Percentiles rank a stretch among this genome's conserved stretches.
Evolutionary conservation across 192 early-diverging fungal genomes (phyloP).

Genomic region (Spizellomyces punctatus): DNA sequence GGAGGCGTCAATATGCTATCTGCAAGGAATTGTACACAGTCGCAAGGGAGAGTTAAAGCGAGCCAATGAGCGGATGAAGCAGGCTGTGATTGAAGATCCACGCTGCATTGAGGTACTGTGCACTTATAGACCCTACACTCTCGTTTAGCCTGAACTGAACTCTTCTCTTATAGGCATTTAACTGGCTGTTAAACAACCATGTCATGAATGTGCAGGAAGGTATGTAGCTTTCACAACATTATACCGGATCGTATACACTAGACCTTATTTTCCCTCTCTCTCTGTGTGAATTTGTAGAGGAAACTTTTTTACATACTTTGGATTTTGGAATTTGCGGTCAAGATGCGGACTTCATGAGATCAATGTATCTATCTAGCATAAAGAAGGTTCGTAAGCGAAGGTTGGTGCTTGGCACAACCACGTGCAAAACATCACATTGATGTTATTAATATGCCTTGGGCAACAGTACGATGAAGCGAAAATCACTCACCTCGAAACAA

Average conservation of each 20-base stretch:
- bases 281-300: slow-evolving; percentile 10
- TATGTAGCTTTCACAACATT: slow-evolving; percentile 16
- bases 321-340: slow-evolving; percentile 7
- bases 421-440: no score
- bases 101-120: slow-evolving; percentile 55
- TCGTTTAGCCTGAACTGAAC: background rate
- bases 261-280: background rate
- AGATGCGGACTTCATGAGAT: slow-evolving; percentile 9
- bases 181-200: slow-evolving; percentile 57
- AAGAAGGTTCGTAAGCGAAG: background rate
- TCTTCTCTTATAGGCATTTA: slow-evolving; percentile 41
- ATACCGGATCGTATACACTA: no score
- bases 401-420: no score
- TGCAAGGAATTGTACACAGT: slow-evolving; percentile 59
- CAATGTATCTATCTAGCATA: background rate
- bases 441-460: background rate
- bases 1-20: slow-evolving; percentile 58
- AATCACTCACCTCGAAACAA: slow-evolving; percentile 17
- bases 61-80: slow-evolving; percentile 64
- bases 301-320: slow-evolving; percentile 11
- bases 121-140: slow-evolving; percentile 22
- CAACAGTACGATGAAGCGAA: slow-evolving; percentile 19
- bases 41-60: slow-evolving; percentile 48
- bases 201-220: slow-evolving; percentile 67
- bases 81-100: slow-evolving; percentile 64